Evolutionary conservation across 2,329 filamentous ascomycete genomes (phyloP), one percentile per base, ranked within the genome.

Genomic region (Dothideomycetes sp.): DNA sequence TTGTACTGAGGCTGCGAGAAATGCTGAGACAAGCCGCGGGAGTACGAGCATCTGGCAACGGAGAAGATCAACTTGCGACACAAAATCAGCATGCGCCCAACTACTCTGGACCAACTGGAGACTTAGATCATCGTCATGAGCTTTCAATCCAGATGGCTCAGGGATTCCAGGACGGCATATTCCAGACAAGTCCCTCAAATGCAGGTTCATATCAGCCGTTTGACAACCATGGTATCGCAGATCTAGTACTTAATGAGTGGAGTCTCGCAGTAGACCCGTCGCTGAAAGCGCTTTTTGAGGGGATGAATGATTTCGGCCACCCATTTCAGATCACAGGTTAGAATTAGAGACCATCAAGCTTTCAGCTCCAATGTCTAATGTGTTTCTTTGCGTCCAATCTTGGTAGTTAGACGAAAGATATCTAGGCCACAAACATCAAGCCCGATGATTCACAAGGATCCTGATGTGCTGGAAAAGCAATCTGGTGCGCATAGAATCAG

Each of bases 161-260:
- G 15, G 36, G 36, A 2, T 37, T 37, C 9, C 36, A 37, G 3
- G 36, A 32, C 9, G 36, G 36, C 7, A 19, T 37, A 4, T 37
- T 37, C 12, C 36, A 37, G 12, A 8, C 36, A 16, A 37, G 36
- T 32, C 36, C 36, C 4, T 30, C 19, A 5, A 33, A 34, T n/a
- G 37, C 22, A 22, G 24, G 24, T 3, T 34, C 16, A 14, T 16
- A 19, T 14, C 18, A 36, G 19, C 38, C 19, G 5, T 44, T 37
- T 9, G 36, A 37, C 12, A 31, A 31, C 11, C 29, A 37, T 22
- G 36, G 36, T 2, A 31, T 37, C 10, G 36, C 36, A 1, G 36
- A 37, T 2, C 36, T 37, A 19, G 36, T 37, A 14, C 36, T 37
- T 9, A 37, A 37, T 19, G 36, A 37, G 24, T 37, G 36, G 36